These are phyloP conservation scores for Periglandula ipomoeae DNA, from an alignment of 2,329 filamentous ascomycete species.

Conservation along the genomic window DNA sequence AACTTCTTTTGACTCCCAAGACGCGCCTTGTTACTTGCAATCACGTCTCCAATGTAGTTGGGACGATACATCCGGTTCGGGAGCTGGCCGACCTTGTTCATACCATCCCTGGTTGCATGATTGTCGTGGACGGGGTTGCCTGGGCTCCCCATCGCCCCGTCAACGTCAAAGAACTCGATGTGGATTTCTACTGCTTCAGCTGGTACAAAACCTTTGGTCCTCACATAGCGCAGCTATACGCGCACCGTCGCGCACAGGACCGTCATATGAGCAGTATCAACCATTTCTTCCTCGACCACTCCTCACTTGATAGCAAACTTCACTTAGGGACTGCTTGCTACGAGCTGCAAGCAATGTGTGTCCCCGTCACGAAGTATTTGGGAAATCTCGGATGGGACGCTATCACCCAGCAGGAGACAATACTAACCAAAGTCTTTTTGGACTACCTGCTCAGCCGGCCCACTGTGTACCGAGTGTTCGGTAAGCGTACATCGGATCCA, in stretches of 20 bases:
- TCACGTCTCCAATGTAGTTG: constrained; percentile 65
- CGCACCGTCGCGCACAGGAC: constrained; percentile 44
- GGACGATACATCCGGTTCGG: constrained; percentile 53
- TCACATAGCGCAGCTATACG: constrained; percentile 64
- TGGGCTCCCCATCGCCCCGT: constrained; percentile 65
- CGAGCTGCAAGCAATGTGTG: constrained; percentile 14
- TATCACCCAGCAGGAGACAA: constrained; percentile 50
- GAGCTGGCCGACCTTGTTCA: constrained; percentile 44
- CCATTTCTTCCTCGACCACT: constrained; percentile 57
- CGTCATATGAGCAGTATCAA: constrained; percentile 41
- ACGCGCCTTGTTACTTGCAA: constrained; percentile 66
- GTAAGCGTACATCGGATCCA: constrained; percentile 39
- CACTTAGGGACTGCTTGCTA: too few relatives aligned
- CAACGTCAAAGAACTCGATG: constrained; percentile 58
- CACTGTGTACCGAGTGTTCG: constrained; percentile 46
- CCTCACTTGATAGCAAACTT: too few relatives aligned
- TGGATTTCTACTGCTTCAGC: constrained; percentile 69
- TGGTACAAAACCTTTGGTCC: constrained; percentile 83
- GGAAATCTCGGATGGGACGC: constrained; percentile 36
- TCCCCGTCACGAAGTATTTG: constrained; percentile 54
- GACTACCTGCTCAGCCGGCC: constrained; percentile 44
- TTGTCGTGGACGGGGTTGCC: constrained; percentile 69
- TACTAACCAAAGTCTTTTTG: constrained; percentile 49
- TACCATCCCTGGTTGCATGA: constrained; percentile 36
- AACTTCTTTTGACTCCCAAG: constrained; percentile 48